Evolutionary conservation across 371 early-diverging fungal genomes (phyloP), one percentile per base, ranked within the genome.

Genomic region (Ordospora colligata): DNA sequence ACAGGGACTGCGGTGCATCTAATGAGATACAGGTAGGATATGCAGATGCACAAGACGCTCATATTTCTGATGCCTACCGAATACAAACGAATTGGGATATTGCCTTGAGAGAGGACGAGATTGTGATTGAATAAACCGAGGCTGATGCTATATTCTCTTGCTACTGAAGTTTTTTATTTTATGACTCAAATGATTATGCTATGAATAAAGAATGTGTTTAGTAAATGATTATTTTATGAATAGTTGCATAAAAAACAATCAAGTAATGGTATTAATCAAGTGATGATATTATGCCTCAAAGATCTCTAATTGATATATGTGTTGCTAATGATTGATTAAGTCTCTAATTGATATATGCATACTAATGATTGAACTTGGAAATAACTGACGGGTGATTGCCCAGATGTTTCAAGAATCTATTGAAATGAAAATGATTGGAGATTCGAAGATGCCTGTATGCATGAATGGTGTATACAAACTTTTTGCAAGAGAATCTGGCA

Each of bases 1-100:
- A 95, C 88, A 88, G 97, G 82, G 97, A 97, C 86, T 93, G 94
- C 66, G 87, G 94, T 81, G 90, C 93, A 58, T 82, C 93, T 82
- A 93, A 95, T 87, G 92, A 89, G 88, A 91, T 92, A 37, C 81
- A 81, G 58, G 46, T 83, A 45, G 80, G 54, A 27, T 52, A 71
- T 42, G 51, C 51, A 23, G 76, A 79, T 6, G 23, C 58, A 14
- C 45, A 51, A 14, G 37, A 22, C 17, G 46, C 62, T 19, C 25
- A 69, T 17, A 72, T 75, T 14, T 40, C 23, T 37, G 69, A 75
- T 5, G 92, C 95, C 67, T 92, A 92, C 86, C 77, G 86, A 46
- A 87, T 94, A 23, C 87, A 87, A 14, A 92, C 94, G n/a, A 90
- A 95, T 80, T 95, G 95, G 96, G 82, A 79, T 40, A 90, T 93